These are phyloP conservation scores for Lophiostoma macrostomum DNA, from an alignment of 495 filamentous ascomycete genomes.

Conservation along the genomic window DNA sequence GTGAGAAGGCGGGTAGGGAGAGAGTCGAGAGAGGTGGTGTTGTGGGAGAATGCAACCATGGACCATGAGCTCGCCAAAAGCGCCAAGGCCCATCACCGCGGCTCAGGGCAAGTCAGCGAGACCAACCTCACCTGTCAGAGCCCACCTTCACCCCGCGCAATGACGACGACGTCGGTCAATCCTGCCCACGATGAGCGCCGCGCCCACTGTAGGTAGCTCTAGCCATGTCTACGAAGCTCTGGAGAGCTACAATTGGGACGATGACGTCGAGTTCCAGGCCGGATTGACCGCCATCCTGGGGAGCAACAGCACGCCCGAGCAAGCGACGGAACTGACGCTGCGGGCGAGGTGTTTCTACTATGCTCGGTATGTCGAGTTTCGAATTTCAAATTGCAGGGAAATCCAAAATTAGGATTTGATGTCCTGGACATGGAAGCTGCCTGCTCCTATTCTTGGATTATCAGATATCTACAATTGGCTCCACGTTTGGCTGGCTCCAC, in stretches of 20 bases:
- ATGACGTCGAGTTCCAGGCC: constrained; percentile 54
- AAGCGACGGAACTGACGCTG: constrained; percentile 44
- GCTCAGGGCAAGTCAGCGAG: too few relatives aligned
- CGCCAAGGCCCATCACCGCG: too few relatives aligned
- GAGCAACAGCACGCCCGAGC: constrained; percentile 42
- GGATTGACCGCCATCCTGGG: constrained; percentile 47
- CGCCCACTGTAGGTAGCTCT: background rate
- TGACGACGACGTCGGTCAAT: background rate
- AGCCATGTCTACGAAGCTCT: constrained; percentile 44
- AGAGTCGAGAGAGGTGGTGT: too few relatives aligned
- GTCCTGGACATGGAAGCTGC: too few relatives aligned
- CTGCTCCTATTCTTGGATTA: too few relatives aligned
- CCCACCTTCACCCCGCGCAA: background rate
- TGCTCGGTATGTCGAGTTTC: constrained; percentile 25
- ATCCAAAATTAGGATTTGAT: too few relatives aligned
- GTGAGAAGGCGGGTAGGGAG: too few relatives aligned
- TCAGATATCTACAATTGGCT: too few relatives aligned
- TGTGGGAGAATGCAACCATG: too few relatives aligned
- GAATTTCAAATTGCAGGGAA: background rate
- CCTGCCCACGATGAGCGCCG: constrained; percentile 7
- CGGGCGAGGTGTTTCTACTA: constrained; percentile 51
- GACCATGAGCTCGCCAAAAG: too few relatives aligned
- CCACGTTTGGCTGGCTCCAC: too few relatives aligned
- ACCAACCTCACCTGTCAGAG: too few relatives aligned
- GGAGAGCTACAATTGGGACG: constrained; percentile 53